These are phyloP conservation scores for Ceratobasidium sp. DNA, from an alignment of 1,284 basidiomycete genomes.

Conservation along the genomic window DNA sequence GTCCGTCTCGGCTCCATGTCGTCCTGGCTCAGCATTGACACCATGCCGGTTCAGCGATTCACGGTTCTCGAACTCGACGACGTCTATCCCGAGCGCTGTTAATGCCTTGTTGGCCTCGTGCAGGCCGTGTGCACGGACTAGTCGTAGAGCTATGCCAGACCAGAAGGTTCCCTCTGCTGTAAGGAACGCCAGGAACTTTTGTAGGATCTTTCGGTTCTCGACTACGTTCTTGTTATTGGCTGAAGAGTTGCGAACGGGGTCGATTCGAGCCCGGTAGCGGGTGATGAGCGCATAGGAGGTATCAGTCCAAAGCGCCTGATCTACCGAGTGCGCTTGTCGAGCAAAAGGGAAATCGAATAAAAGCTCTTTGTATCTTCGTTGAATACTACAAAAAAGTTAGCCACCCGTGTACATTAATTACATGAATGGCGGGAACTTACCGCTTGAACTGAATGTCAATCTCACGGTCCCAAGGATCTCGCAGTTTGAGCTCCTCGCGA, in stretches of 20 bases:
- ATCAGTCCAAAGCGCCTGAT: constrained; percentile 91
- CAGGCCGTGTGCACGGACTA: constrained; percentile 77
- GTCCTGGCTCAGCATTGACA: constrained; percentile 43
- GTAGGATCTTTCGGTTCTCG: constrained; percentile 87
- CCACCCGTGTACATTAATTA: constrained; percentile 46
- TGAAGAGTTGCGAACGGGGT: constrained; percentile 56
- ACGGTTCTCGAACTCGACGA: constrained; percentile 48
- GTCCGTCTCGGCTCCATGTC: constrained; percentile 12
- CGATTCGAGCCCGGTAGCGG: constrained; percentile 82
- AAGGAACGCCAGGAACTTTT: constrained; percentile 89
- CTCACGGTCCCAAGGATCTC: constrained; percentile 85
- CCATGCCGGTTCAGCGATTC: constrained; percentile 46
- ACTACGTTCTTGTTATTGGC: constrained; percentile 68
- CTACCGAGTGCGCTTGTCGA: constrained; percentile 83
- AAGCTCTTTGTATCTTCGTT: constrained; percentile 80
- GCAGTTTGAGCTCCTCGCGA: constrained; percentile 70
- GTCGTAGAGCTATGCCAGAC: constrained; percentile 78
- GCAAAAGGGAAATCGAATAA: constrained; percentile 82
- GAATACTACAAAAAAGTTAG: constrained; percentile 67
- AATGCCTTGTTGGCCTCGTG: constrained; percentile 72
- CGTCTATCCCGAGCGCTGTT: constrained; percentile 67
- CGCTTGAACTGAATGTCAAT: constrained; percentile 73
- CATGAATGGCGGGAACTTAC: constrained; percentile 9
- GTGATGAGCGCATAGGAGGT: constrained; percentile 91
- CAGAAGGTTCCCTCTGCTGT: constrained; percentile 91